Base-by-base conservation (phyloP, 164 flowering plant species). In the Piper longum region DNA sequence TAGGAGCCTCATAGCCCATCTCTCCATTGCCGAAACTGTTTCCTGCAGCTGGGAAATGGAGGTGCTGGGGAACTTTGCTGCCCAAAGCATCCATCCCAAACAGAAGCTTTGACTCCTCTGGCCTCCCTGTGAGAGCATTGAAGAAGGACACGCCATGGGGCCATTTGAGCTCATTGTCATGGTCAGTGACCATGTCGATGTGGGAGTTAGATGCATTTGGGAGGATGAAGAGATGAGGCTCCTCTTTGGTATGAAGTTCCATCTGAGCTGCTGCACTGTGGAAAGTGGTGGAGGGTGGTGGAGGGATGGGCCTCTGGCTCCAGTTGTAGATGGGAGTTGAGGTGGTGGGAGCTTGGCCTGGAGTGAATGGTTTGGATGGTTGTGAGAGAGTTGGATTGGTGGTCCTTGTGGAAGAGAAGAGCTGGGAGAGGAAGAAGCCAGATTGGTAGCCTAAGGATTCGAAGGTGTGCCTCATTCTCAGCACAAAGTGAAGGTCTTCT, bases 401-500 rank as follows among this genome's bases (percentile, higher is more conserved):
- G 67, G 70, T 86, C 57, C 95, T 74, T 16, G 73, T 87, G 7
- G 99, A 83, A 41, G 99, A 74, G 70, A 95, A 95, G 62, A 95
- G 85, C 74, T 93, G 97, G 67, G 99, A 88, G n/a, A 93, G 82
- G 69, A 85, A 90, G 71, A 85, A 90, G 4, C 96, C 97, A 60
- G 99, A 95, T 67, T 91, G 99, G 66, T 88, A 88, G 44, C 96
- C 97, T 42, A 95, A 83, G 13, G 99, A 91, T 60, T 95, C 99
- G 74, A 95, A 95, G 3, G 95, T 89, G 68, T 91, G 99, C 72
- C 99, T 83, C 99, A 95, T 91, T 79, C 97, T 80, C 61, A 95
- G 83, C 77, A 95, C 97, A 76, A 95, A 91, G 62, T 95, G 99
- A 58, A 95, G 84, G 72, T 95, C 99, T 73, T 95, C 99, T 3